These are phyloP conservation scores for Leccinum uliginosum DNA, from an alignment of 768 basidiomycete species.

Conservation along the genomic window DNA sequence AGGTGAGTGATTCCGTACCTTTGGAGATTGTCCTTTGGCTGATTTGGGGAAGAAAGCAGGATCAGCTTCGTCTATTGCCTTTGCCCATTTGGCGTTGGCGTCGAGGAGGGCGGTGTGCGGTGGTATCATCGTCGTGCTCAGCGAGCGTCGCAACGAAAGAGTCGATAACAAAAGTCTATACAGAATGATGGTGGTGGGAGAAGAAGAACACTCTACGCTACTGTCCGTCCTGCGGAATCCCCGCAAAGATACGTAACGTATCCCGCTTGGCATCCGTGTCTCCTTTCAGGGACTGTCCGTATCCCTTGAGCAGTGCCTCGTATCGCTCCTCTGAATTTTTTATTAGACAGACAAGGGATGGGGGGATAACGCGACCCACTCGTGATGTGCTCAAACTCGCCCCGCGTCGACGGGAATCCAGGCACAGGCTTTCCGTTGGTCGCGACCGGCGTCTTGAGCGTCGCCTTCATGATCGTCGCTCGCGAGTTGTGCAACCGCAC, in stretches of 20 bases:
- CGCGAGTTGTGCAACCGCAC: constrained; percentile 34
- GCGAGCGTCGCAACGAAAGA: not conserved
- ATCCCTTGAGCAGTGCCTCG: constrained; percentile 34
- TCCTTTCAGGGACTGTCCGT: constrained; percentile 32
- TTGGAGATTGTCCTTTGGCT: constrained; percentile 63
- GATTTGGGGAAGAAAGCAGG: constrained; percentile 60
- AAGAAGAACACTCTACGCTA: not conserved
- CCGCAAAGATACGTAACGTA: constrained; percentile 34
- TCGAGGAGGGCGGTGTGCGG: constrained; percentile 31
- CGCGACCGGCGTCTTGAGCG: constrained; percentile 28
- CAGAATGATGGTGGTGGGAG: not conserved
- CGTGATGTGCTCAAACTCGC: constrained; percentile 45
- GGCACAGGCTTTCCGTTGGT: constrained; percentile 33
- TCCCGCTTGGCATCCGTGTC: constrained; percentile 39
- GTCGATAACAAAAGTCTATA: not conserved
- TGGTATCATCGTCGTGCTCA: constrained; percentile 7
- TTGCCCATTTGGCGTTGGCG: constrained; percentile 68
- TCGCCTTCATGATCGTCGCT: constrained; percentile 30
- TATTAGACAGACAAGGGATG: not conserved
- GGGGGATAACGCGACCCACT: constrained; percentile 22
- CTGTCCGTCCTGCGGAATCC: constrained; percentile 29
- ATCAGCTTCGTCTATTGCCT: constrained; percentile 48
- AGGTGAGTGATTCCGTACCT: constrained; percentile 36
- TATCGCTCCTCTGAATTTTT: constrained; percentile 38
- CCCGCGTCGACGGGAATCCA: constrained; percentile 36